phyloP scores from a whole-genome alignment of 192 early-diverging fungal genomes.

The Anaeromyces robustus region DNA sequence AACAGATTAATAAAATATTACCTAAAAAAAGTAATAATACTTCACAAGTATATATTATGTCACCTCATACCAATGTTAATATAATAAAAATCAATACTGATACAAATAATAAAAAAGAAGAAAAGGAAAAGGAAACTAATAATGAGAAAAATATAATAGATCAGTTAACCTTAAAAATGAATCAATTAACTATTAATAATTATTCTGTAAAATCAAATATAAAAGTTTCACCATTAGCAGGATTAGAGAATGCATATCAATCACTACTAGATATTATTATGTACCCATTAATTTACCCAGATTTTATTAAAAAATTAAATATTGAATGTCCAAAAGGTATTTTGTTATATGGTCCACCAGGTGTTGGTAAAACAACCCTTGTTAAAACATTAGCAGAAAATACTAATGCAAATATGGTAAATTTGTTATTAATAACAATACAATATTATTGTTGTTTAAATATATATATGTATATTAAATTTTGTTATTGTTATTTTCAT shows the following conservation, averaged over 20 bases:
- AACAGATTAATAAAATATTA: neutral
- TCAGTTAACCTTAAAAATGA: neutral
- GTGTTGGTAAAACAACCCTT: conserved; percentile 85
- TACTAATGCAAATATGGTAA: conserved; percentile 50
- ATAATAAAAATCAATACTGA: neutral
- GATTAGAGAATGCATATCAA: conserved; percentile 58
- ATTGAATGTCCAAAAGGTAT: conserved; percentile 73
- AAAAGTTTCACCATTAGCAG: conserved; percentile 20
- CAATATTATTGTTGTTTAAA: no score
- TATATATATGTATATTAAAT: conserved; percentile 1
- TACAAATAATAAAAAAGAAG: neutral
- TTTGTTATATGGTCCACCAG: conserved; percentile 82
- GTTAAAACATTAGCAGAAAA: conserved; percentile 49
- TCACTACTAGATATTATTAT: conserved; percentile 60
- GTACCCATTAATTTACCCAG: conserved; percentile 52
- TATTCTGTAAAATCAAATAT: no score
- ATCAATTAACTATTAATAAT: neutral
- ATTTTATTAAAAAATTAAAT: conserved; percentile 38
- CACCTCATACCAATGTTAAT: neutral
- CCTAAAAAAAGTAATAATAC: neutral
- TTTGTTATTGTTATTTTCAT: neutral
- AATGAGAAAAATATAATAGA: neutral
- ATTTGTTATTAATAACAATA: conserved; percentile 8
- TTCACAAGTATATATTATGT: neutral
- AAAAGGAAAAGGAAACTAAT: neutral